Percentiles rank a stretch among this genome's conserved stretches.
Conservation (phyloP, 164 flowering plant genomes). For the Protea cynaroides region DNA sequence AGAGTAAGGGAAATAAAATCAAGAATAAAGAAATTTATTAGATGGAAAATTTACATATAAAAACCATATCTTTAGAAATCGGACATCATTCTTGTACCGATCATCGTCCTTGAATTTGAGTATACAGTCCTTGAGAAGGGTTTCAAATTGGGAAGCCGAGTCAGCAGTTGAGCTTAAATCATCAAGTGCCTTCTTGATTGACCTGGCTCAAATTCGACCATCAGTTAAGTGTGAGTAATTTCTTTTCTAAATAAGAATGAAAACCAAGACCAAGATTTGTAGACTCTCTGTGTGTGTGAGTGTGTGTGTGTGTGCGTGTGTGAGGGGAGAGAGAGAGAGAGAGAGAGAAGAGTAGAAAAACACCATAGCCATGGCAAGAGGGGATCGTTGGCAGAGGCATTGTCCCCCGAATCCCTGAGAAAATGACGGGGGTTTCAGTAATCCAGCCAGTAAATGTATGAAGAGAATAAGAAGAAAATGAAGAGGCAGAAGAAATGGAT, state of each 20-base stretch:
- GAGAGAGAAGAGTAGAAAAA: neutral
- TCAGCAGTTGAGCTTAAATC: slow-evolving; percentile 17
- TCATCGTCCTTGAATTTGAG: slow-evolving; percentile 42
- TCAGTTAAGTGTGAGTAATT: neutral
- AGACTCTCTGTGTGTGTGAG: too few relatives aligned
- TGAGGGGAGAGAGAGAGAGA: neutral
- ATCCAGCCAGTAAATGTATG: too few relatives aligned
- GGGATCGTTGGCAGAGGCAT: slow-evolving; percentile 1
- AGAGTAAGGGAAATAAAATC: too few relatives aligned
- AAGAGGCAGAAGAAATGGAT: neutral
- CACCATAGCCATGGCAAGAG: slow-evolving; percentile 15
- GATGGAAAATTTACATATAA: slow-evolving; percentile 45
- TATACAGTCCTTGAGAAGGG: slow-evolving; percentile 46
- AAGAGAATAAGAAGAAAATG: too few relatives aligned
- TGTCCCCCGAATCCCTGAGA: neutral
- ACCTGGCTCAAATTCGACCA: slow-evolving; percentile 26
- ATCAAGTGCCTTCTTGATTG: slow-evolving; percentile 39
- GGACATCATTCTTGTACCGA: slow-evolving; percentile 54
- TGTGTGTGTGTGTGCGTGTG: too few relatives aligned
- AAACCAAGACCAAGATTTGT: too few relatives aligned
- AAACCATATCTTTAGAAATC: slow-evolving; percentile 88
- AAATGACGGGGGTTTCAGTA: too few relatives aligned
- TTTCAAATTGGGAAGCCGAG: slow-evolving; percentile 24
- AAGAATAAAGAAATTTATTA: too few relatives aligned
- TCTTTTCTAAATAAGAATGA: neutral